These are phyloP conservation scores for Xylariaceae sp. DNA, from an alignment of 2,329 filamentous ascomycete genomes.

Conservation along the genomic window DNA sequence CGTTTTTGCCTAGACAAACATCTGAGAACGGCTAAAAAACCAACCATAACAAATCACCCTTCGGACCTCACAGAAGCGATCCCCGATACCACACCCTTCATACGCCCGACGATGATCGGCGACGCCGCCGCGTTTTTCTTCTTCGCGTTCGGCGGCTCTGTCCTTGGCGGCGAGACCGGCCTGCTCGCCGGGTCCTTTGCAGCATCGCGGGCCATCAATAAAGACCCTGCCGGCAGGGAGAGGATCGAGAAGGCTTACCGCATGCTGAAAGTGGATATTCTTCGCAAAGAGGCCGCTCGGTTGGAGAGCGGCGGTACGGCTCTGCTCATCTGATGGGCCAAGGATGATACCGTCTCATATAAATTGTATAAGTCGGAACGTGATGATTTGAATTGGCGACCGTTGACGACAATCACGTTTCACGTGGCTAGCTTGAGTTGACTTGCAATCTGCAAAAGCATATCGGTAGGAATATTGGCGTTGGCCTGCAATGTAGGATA, in stretches of 20 bases:
- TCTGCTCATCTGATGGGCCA: constrained; percentile 6
- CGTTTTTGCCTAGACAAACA: too few species aligned
- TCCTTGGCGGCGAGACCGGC: constrained; percentile 59
- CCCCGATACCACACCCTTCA: constrained; percentile 53
- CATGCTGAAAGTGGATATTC: constrained; percentile 56
- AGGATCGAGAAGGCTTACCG: constrained; percentile 60
- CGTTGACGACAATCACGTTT: too few species aligned
- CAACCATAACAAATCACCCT: not conserved
- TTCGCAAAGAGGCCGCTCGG: constrained; percentile 52
- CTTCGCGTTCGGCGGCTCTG: constrained; percentile 55
- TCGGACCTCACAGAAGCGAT: constrained; percentile 43
- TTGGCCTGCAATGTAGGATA: too few species aligned
- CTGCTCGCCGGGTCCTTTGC: constrained; percentile 51
- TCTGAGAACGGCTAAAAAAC: not conserved
- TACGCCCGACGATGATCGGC: constrained; percentile 52
- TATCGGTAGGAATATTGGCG: too few species aligned
- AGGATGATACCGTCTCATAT: not conserved
- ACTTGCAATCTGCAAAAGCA: too few species aligned
- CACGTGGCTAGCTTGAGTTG: too few species aligned
- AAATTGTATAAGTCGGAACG: too few species aligned
- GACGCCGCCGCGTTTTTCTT: constrained; percentile 60
- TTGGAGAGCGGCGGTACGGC: constrained; percentile 39
- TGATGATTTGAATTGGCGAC: too few species aligned
- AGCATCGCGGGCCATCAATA: constrained; percentile 47
- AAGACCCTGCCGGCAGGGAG: constrained; percentile 47